Evolutionary conservation across 192 early-diverging fungal genomes (phyloP), one percentile per base, ranked within the genome.

Genomic region (Coemansia sp.): DNA sequence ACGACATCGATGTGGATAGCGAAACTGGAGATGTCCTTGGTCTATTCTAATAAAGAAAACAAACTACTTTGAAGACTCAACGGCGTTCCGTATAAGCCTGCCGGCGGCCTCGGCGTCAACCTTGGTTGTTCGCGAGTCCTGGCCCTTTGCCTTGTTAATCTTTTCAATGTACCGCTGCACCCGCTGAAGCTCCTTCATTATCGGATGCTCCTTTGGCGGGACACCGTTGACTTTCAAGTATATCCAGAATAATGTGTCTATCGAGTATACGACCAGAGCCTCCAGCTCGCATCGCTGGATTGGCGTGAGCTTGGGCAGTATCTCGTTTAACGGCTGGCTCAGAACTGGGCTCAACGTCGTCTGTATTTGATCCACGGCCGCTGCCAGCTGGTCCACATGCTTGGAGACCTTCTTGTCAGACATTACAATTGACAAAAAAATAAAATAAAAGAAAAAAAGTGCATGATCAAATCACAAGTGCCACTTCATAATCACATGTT

Each of bases 1-100:
- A 84, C 71, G 95, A 97, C 75, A 92, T 97, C 36, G 95, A 96
- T 66, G 64, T 97, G 32, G 93, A 97, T 54, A 70, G 81, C 6
- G 88, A 94, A 51, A 83, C 87, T 23, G 92, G 92, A 48, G 79
- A 88, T 28, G 88, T 95, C 18, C 38, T 76, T n/a, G 95, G 95
- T 0, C 83, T 97, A 30, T 97, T 97, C 71, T 97, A 87, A 41
- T 28, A 12, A 47, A 28, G 26, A 23, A 31, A 18, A 47, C n/a
- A 23, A 5, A 47, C 28, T 49, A 50, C 32, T 52, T 56, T 38
- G 47, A 56, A 1, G 66, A 45, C 17, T 59, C 63, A 34, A 78
- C 55, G 10, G 77, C 74, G 28, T 55, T 69, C 10, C 59, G 64
- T 16, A 83, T 80, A 42, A 83, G 59, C 41, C 82, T 55, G 48